Evolutionary conservation across 2,329 filamentous ascomycete species (phyloP).

Genomic region (Didymella segeticola): DNA sequence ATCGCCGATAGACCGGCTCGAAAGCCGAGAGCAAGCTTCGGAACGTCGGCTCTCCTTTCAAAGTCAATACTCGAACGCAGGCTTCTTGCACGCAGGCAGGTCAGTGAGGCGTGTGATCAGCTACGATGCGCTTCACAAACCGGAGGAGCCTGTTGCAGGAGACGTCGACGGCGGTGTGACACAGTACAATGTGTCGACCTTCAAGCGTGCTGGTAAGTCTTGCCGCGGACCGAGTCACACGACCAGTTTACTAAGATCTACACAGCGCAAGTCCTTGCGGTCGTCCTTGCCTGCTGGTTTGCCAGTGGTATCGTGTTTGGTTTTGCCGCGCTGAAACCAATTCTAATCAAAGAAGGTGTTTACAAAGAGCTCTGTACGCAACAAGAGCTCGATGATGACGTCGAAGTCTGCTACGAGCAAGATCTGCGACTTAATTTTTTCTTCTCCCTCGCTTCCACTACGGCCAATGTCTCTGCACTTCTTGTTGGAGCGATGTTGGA

Average conservation of each 20-base stretch:
- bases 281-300: conserved; percentile 48
- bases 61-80: conserved; percentile 32
- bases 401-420: conserved; percentile 49
- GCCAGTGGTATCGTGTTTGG: conserved; percentile 52
- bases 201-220: conserved; percentile 42
- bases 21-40: conserved; percentile 36
- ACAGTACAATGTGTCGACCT: conserved; percentile 57
- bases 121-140: conserved; percentile 57
- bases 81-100: conserved; percentile 33
- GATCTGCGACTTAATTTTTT: conserved; percentile 49
- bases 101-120: conserved; percentile 52
- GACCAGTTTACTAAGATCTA: conserved; percentile 14
- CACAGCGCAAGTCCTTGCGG: conserved; percentile 45
- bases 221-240: conserved; percentile 1
- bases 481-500: conserved; percentile 47
- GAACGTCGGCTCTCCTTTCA: conserved; percentile 41
- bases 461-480: conserved; percentile 48
- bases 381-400: conserved; percentile 41
- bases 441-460: conserved; percentile 48
- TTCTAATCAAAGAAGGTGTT: conserved; percentile 48
- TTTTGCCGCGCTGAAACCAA: conserved; percentile 51
- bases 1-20: conserved; percentile 42
- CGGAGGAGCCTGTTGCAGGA: conserved; percentile 40
- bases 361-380: conserved; percentile 46
- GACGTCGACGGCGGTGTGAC: conserved; percentile 55